Evolutionary conservation across 768 basidiomycete species (phyloP).

Genomic region (Phylloporus sp.): DNA sequence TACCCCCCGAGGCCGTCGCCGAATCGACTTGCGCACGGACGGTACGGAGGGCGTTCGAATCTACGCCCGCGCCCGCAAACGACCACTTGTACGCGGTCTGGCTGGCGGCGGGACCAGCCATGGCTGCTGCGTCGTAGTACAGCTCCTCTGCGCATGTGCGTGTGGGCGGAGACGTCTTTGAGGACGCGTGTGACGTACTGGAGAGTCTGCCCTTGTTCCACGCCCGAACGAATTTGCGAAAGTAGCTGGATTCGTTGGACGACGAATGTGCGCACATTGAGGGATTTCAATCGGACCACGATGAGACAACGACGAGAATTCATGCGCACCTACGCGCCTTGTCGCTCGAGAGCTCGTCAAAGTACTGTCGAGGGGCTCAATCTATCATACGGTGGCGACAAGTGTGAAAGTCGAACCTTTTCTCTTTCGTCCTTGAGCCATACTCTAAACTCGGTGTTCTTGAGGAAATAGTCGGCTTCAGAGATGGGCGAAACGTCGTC

Average conservation of each 20-base stretch:
- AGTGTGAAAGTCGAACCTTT: conserved; percentile 38
- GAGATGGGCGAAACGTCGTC: conserved; percentile 57
- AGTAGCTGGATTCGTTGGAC: conserved; percentile 53
- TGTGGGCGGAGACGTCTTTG: no score
- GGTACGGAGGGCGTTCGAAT: conserved; percentile 51
- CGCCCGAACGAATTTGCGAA: conserved; percentile 88
- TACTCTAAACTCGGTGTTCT: conserved; percentile 76
- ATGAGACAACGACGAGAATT: no score
- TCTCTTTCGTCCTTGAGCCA: conserved; percentile 78
- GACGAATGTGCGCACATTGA: conserved; percentile 5
- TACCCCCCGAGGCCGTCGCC: conserved; percentile 28
- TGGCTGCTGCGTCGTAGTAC: conserved; percentile 58
- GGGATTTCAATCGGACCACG: conserved; percentile 16
- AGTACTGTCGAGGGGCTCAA: conserved; percentile 24
- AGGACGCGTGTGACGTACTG: conserved; percentile 35
- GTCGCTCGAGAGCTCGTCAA: conserved; percentile 81
- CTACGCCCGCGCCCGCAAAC: conserved; percentile 59
- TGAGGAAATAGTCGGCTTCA: conserved; percentile 85
- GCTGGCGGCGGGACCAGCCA: conserved; percentile 50
- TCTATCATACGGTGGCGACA: not conserved
- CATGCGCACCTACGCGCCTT: conserved; percentile 63
- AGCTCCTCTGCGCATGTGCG: conserved; percentile 50
- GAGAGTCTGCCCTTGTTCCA: conserved; percentile 80
- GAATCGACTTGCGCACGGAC: conserved; percentile 55
- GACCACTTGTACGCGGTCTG: conserved; percentile 88